Conservation (phyloP, 352 stramenopile genomes). For the Aphanomyces astaci region DNA sequence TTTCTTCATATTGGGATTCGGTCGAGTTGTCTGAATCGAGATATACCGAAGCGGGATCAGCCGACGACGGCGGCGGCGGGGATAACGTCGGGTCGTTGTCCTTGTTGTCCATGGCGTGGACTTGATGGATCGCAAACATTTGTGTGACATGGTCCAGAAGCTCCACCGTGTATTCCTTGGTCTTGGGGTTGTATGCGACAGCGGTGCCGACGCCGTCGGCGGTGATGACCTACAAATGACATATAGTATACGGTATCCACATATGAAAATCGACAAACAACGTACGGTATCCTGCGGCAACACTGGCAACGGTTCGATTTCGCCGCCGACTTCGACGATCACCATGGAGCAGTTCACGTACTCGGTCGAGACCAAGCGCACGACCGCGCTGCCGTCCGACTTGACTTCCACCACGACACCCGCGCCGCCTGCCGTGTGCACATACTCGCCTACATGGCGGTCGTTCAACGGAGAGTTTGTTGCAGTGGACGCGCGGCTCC, state of each 20-base stretch:
- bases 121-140: neutral
- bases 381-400: slow-evolving; percentile 8
- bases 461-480: neutral
- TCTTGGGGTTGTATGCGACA: slow-evolving; percentile 10
- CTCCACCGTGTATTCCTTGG: slow-evolving; percentile 3
- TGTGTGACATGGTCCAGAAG: neutral
- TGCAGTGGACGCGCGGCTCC: neutral
- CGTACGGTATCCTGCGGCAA: slow-evolving; percentile 8
- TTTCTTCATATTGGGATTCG: no score
- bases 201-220: neutral
- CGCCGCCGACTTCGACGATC: slow-evolving; percentile 7
- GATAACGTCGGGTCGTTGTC: neutral
- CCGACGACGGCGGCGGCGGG: no score
- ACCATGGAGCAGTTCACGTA: slow-evolving; percentile 12
- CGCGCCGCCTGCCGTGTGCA: slow-evolving; percentile 11
- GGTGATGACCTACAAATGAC: slow-evolving; percentile 5
- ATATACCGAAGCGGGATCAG: neutral
- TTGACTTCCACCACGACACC: slow-evolving; percentile 16
- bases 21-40: no score
- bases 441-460: slow-evolving; percentile 5
- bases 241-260: neutral
- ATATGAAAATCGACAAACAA: neutral
- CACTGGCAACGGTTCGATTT: slow-evolving; percentile 8
- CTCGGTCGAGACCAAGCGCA: slow-evolving; percentile 2
- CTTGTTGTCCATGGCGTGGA: neutral